Percentiles rank a stretch among this genome's conserved stretches.
phyloP scores from a whole-genome alignment of 2,329 filamentous ascomycete species.

The Diaporthe citri region DNA sequence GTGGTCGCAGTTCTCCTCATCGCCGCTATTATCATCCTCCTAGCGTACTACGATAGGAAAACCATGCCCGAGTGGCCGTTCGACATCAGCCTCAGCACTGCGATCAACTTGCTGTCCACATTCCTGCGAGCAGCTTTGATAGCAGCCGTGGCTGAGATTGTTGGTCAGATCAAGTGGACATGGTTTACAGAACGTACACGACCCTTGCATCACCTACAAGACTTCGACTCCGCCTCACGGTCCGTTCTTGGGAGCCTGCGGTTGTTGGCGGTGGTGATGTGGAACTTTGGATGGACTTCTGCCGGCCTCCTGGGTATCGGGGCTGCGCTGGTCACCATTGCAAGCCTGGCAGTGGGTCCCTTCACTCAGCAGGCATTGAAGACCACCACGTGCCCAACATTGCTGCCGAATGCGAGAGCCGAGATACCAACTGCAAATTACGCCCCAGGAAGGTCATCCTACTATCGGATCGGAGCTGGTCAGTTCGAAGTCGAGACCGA shows the following conservation, averaged over 20 bases:
- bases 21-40: slow-evolving; percentile 33
- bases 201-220: slow-evolving; percentile 47
- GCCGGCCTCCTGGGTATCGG: slow-evolving; percentile 40
- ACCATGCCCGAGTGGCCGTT: slow-evolving; percentile 44
- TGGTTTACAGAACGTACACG: slow-evolving; percentile 48
- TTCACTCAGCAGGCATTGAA: slow-evolving; percentile 49
- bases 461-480: slow-evolving; percentile 43
- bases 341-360: slow-evolving; percentile 48
- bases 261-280: slow-evolving; percentile 42
- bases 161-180: slow-evolving; percentile 50
- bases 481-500: slow-evolving; percentile 45
- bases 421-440: slow-evolving; percentile 34
- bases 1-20: slow-evolving; percentile 32
- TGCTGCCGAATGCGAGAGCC: slow-evolving; percentile 35
- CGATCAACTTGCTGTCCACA: slow-evolving; percentile 42
- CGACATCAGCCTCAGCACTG: slow-evolving; percentile 44
- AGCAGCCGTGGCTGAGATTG: slow-evolving; percentile 47
- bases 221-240: slow-evolving; percentile 50
- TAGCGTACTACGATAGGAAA: slow-evolving; percentile 30
- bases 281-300: slow-evolving; percentile 37
- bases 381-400: slow-evolving; percentile 42
- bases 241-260: slow-evolving; percentile 46
- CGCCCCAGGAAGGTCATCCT: slow-evolving; percentile 34
- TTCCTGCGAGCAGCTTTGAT: slow-evolving; percentile 45
- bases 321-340: slow-evolving; percentile 45